Conservation (phyloP, 345 rosid genomes). For the Dipteronia sinensis region DNA sequence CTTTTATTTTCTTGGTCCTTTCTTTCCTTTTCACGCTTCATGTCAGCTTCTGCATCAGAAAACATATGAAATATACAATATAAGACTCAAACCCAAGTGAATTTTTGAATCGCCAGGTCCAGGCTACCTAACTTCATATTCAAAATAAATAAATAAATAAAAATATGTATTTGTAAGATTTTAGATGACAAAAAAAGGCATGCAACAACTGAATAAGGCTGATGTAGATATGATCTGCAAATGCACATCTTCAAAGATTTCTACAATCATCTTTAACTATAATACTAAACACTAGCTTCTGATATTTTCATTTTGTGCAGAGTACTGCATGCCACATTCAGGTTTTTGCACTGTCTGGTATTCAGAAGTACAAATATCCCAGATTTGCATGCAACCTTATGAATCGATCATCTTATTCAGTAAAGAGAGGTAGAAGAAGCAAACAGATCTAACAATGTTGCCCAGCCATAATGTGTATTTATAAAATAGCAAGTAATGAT, state of each 20-base stretch:
- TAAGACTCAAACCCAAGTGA: neutral
- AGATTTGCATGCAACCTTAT: neutral
- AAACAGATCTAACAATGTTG: neutral
- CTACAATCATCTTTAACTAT: too few relatives aligned
- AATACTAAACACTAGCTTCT: too few relatives aligned
- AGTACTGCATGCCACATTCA: too few relatives aligned
- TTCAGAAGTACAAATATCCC: neutral
- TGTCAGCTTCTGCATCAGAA: slow-evolving; percentile 62
- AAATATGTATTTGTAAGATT: neutral
- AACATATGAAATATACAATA: slow-evolving; percentile 10
- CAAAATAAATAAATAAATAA: too few relatives aligned
- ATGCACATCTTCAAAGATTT: too few relatives aligned
- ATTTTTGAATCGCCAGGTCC: neutral
- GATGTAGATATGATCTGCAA: too few relatives aligned
- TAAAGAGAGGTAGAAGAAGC: neutral
- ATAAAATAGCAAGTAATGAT: neutral
- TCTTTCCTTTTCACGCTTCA: slow-evolving; percentile 84
- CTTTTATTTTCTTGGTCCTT: slow-evolving; percentile 84
- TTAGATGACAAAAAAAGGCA: neutral
- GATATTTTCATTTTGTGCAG: too few relatives aligned
- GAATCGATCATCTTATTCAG: neutral
- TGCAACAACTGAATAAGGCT: neutral
- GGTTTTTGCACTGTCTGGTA: too few relatives aligned
- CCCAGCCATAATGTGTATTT: neutral
- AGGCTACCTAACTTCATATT: neutral